A percentile compares a stretch with the other conserved stretches of the same genome.
phyloP scores from a whole-genome alignment of 129 eudicot species.

The Helichrysum umbraculigerum region DNA sequence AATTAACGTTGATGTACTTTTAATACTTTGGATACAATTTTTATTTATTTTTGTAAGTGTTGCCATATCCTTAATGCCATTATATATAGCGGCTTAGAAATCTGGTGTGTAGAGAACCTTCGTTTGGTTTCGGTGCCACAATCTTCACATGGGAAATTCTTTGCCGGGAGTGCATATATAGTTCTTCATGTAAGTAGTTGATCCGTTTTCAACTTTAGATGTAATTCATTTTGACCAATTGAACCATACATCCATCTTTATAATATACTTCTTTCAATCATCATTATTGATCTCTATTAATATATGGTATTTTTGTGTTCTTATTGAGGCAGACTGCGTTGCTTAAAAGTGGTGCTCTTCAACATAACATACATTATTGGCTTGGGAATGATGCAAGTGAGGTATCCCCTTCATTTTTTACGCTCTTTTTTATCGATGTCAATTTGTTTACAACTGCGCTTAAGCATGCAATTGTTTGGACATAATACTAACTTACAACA shows the following conservation, averaged over 20 bases:
- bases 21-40: not conserved
- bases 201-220: not conserved
- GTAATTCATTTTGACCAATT: constrained; percentile 11
- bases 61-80: constrained; percentile 29
- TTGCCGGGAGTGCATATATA: constrained; percentile 61
- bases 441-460: not conserved
- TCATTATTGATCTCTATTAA: constrained; percentile 12
- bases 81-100: constrained; percentile 58
- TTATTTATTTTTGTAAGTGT: constrained; percentile 8
- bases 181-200: constrained; percentile 52
- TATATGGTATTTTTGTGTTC: constrained; percentile 10
- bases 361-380: constrained; percentile 79
- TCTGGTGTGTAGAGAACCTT: constrained; percentile 68
- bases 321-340: constrained; percentile 51
- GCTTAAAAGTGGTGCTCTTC: constrained; percentile 53
- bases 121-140: constrained; percentile 60
- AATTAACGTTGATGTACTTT: constrained; percentile 3
- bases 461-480: not conserved
- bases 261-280: not conserved
- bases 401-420: constrained; percentile 36
- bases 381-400: constrained; percentile 66
- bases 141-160: constrained; percentile 63
- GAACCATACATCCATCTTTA: not conserved
- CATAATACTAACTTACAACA: not conserved
- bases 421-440: constrained; percentile 5